Percentiles rank a stretch among this genome's conserved stretches.
These are phyloP conservation scores for Elongisporangium prolatum DNA, from an alignment of 352 stramenopile genomes.

Conservation along the genomic window DNA sequence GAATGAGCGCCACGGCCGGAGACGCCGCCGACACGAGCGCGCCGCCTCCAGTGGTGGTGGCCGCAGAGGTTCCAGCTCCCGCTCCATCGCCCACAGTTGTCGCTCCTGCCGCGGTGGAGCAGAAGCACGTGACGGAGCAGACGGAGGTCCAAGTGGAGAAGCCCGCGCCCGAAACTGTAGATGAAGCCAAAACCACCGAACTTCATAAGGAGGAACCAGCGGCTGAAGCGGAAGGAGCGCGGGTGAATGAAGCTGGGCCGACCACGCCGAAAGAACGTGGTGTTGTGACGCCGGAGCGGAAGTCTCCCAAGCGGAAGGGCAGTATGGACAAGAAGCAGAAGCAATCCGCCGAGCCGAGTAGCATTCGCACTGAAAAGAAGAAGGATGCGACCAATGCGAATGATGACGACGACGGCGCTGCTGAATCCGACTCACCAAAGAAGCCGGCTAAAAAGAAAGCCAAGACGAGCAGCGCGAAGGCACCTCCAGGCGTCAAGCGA, in stretches of 20 bases:
- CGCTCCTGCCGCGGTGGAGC: constrained; percentile 7
- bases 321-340: neutral
- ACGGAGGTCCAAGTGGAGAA: constrained; percentile 4
- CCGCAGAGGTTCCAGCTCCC: constrained; percentile 5
- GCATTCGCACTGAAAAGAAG: neutral
- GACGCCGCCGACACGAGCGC: neutral
- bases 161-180: neutral
- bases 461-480: constrained; percentile 13
- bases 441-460: constrained; percentile 40
- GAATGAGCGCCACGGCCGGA: constrained; percentile 11
- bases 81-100: neutral
- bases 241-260: constrained; percentile 3
- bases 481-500: constrained; percentile 16
- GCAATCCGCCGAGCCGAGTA: neutral
- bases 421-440: constrained; percentile 47
- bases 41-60: neutral
- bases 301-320: constrained; percentile 9
- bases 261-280: constrained; percentile 3
- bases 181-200: neutral
- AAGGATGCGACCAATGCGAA: constrained; percentile 6
- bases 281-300: constrained; percentile 1
- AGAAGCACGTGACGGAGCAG: constrained; percentile 1
- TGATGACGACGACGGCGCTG: constrained; percentile 20
- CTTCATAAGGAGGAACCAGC: neutral
- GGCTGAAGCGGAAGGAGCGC: neutral